Base-by-base conservation (phyloP, 306 rosid genomes). In the Dicorynia guianensis region DNA sequence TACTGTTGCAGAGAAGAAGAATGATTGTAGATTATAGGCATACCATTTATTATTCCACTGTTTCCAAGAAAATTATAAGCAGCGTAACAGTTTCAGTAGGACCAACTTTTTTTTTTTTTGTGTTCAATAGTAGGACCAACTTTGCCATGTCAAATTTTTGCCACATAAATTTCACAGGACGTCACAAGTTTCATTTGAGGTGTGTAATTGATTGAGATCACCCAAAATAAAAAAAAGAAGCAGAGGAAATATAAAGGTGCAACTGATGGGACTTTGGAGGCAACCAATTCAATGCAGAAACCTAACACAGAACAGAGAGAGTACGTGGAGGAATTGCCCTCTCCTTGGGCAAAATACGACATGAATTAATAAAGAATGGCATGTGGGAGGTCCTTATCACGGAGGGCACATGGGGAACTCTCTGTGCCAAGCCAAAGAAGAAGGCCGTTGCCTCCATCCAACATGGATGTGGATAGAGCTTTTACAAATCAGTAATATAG, bases 201-300 rank as follows among this genome's bases (percentile, higher is more conserved):
- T n/a, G 33, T 11, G 46, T 5, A 43, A 62, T 55, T 25, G 53
- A 25, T 33, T 54, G 35, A 64, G 40, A 64, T 40, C 55, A 9
- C 75, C n/a, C n/a, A n/a, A n/a, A n/a, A n/a, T n/a, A n/a, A n/a
- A n/a, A n/a, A n/a, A 39, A 9, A 56, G 63, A 72, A 44, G 68
- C 11, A 76, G 38, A 50, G 38, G 17, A 66, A 64, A 62, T 8
- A 10, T 0, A 15, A 25, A 25, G 30, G 2, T 1, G 44, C 11
- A 1, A 46, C 20, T 36, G 57, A 74, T 76, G 58, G 50, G 74
- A 12, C 5, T 20, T 11, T 47, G 38, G 76, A 76, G 78, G 52
- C 40, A 81, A 72, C 54, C 73, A 72, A 72, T 59, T 73, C 30
- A 79, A 79, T 72, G 85, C 40, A 74, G 71, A 75, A 75, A 15